phyloP scores from a whole-genome alignment of 805 yeast genomes.

The Yarrowia divulgata region DNA sequence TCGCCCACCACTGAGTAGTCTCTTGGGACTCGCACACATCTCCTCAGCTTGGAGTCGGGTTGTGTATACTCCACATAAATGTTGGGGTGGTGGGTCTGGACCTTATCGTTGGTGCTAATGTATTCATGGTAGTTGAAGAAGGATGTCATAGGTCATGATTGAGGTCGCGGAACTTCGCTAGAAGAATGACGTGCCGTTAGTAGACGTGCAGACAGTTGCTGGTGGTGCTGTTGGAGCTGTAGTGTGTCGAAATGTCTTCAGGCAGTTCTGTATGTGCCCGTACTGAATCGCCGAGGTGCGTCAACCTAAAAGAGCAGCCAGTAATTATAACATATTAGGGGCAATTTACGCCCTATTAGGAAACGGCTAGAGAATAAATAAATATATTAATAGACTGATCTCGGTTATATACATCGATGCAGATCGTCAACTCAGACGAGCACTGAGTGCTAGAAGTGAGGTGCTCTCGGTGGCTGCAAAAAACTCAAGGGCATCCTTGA shows the following conservation, averaged over 20 bases:
- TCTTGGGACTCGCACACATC: constrained; percentile 27
- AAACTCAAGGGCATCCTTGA: constrained; percentile 54
- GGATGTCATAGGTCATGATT: constrained; percentile 34
- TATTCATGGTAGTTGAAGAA: constrained; percentile 39
- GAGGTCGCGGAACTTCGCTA: neutral
- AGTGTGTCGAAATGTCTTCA: constrained; percentile 3
- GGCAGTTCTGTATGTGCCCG: neutral
- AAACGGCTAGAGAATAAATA: constrained; percentile 14
- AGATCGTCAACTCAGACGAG: constrained; percentile 48
- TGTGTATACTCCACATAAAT: constrained; percentile 17
- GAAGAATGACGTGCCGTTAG: neutral
- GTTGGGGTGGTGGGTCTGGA: constrained; percentile 27
- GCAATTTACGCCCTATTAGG: neutral
- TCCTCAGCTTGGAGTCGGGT: neutral
- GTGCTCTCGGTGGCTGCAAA: constrained; percentile 57
- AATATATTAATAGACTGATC: neutral
- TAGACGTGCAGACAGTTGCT: neutral
- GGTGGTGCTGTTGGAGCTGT: neutral
- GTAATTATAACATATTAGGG: neutral
- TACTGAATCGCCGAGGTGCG: neutral
- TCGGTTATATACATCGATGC: neutral
- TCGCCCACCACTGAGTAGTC: constrained; percentile 34
- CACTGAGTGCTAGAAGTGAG: constrained; percentile 54
- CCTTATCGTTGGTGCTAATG: constrained; percentile 13
- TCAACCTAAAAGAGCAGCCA: neutral